Percentiles rank a stretch among this genome's conserved stretches.
These are phyloP conservation scores for Tricholoma hemisulphureum DNA, from an alignment of 768 basidiomycete species.

Conservation along the genomic window DNA sequence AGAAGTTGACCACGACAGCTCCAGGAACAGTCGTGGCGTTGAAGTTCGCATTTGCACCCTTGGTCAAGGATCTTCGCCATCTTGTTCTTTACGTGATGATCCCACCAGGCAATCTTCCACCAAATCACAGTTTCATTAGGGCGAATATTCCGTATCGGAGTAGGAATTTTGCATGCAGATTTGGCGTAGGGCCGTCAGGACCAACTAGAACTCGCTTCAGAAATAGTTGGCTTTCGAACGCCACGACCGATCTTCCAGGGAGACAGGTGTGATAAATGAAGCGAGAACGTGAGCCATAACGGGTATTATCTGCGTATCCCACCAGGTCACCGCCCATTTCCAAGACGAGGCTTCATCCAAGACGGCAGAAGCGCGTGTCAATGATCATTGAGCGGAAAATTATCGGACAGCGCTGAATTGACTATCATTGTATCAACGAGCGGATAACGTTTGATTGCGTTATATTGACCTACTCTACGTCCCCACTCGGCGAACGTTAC, in stretches of 20 bases:
- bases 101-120: conserved; percentile 22
- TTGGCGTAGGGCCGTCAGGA: conserved; percentile 28
- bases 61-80: conserved; percentile 29
- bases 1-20: conserved; percentile 29
- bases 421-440: not conserved
- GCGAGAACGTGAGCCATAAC: conserved; percentile 43
- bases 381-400: conserved; percentile 49
- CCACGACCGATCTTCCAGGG: conserved; percentile 33
- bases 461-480: conserved; percentile 35
- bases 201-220: conserved; percentile 34
- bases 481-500: conserved; percentile 51
- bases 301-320: conserved; percentile 44
- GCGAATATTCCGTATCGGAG: not conserved
- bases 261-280: conserved; percentile 37
- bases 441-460: not conserved
- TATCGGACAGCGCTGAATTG: conserved; percentile 35
- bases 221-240: conserved; percentile 35
- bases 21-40: conserved; percentile 25
- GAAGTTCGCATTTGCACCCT: conserved; percentile 22
- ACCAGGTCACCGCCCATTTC: conserved; percentile 52
- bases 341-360: conserved; percentile 47
- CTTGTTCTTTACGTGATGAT: conserved; percentile 27
- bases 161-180: conserved; percentile 36
- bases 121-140: not conserved
- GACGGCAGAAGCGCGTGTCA: conserved; percentile 41